Conservation (phyloP, 73 alveolate genomes). For the Stentor coeruleus region DNA sequence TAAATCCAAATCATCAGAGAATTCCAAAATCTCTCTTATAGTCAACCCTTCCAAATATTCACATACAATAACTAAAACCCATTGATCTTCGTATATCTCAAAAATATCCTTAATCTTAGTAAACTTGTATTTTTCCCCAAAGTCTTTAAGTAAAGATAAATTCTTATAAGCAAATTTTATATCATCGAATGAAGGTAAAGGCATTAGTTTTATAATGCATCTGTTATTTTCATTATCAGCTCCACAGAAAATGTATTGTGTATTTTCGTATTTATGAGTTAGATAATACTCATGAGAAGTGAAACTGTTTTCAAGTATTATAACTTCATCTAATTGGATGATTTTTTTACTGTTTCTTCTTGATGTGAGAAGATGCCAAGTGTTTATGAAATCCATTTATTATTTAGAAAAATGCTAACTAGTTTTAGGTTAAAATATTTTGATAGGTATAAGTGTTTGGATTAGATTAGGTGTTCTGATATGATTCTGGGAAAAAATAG, state of each 20-base stretch:
- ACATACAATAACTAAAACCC: neutral
- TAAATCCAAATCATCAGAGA: neutral
- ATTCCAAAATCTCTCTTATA: neutral
- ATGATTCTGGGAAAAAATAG: too few species aligned
- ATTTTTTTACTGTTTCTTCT: neutral
- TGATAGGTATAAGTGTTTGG: too few species aligned
- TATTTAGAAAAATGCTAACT: neutral
- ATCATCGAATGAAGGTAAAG: neutral
- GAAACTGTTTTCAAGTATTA: neutral
- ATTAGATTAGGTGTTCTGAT: too few species aligned
- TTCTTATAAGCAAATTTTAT: neutral
- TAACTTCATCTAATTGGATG: constrained; percentile 12
- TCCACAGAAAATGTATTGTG: neutral
- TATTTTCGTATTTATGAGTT: neutral
- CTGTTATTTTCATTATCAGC: neutral
- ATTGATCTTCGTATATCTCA: neutral
- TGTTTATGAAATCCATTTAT: neutral
- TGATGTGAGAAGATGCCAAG: neutral
- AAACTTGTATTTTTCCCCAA: neutral
- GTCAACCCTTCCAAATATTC: neutral
- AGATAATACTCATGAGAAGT: neutral
- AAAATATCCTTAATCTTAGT: neutral
- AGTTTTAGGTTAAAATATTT: too few species aligned
- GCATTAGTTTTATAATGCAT: neutral
- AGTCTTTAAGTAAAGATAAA: neutral